Base-by-base conservation (phyloP, 768 basidiomycete species). In the Tubosaeta sp. region DNA sequence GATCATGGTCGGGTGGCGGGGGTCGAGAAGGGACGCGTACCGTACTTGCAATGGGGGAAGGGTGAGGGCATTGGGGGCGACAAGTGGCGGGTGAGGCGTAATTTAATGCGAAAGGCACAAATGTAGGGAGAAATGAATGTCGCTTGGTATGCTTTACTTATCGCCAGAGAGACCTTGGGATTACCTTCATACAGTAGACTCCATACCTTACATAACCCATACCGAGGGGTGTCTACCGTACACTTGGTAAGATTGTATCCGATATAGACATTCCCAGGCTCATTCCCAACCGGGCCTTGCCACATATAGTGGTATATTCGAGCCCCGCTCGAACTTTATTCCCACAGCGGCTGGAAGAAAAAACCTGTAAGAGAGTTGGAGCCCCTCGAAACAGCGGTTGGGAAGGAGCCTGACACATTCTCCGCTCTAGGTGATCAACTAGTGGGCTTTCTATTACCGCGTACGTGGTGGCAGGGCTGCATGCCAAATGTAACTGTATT, bases 41-140 rank as follows among this genome's bases (percentile, higher is more conserved):
- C 94, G n/a, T 95, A 81, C 69, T 67, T 95, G 64, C 85, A 86
- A 58, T 87, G 84, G 83, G 84, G 85, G 0, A 83, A 79, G 56
- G 77, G 76, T 0, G 83, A 79, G 40, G 89, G 86, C 2, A 67
- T 85, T 10, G 94, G 92, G 3, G 82, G 76, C 10, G 89, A 87
- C 55, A 80, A 76, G 59, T 76, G 84, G 65, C 73, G 83, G 38
- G 83, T 90, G 40, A 77, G 94, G 65, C 76, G 92, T 63, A 95
- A 95, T 70, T 67, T 96, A 64, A 91, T 93, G 90, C 74, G 93
- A 22, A 81, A 80, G 56, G 84, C 81, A 7, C 90, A 92, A 67
- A 77, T 80, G 77, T 87, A 64, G 14, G 29, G 29, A 40, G 18
- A 9, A 6, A 14, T 34, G 29, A 30, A 27, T 27, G 27, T 27